Conservation (phyloP, 108 stramenopile genomes). For the Fistulifera pelliculosa region DNA sequence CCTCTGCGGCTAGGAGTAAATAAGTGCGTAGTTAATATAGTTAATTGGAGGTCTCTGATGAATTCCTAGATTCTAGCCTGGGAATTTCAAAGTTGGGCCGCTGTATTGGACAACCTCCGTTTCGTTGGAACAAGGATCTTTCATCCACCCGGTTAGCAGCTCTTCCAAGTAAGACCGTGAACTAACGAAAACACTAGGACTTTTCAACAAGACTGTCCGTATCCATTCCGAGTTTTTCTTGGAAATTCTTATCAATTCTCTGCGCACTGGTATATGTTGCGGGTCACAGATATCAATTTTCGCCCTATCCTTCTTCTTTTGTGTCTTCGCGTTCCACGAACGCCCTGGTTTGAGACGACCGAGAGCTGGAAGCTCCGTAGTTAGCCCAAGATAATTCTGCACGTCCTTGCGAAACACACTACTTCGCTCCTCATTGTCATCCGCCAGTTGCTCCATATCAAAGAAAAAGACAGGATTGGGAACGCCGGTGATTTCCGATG, state of each 20-base stretch:
- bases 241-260: constrained; percentile 2
- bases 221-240: constrained; percentile 9
- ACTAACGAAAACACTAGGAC: not conserved
- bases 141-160: not conserved
- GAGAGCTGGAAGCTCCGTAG: not conserved
- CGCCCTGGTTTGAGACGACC: not conserved
- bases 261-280: constrained; percentile 5
- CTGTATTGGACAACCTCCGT: too few relatives aligned
- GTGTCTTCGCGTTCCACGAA: not conserved
- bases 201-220: constrained; percentile 5
- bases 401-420: constrained; percentile 18
- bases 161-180: not conserved
- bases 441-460: constrained; percentile 13
- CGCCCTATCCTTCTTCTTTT: not conserved
- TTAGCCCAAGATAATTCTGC: constrained; percentile 12
- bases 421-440: not conserved
- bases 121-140: constrained; percentile 6
- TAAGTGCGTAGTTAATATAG: too few relatives aligned
- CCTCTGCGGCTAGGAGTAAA: not conserved
- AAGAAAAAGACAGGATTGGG: constrained; percentile 26
- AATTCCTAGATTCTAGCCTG: too few relatives aligned
- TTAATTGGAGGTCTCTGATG: too few relatives aligned
- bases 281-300: constrained; percentile 6
- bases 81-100: too few relatives aligned
- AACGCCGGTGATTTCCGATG: not conserved